Conservation (phyloP, 805 yeast genomes). For the Candida easanensis region DNA sequence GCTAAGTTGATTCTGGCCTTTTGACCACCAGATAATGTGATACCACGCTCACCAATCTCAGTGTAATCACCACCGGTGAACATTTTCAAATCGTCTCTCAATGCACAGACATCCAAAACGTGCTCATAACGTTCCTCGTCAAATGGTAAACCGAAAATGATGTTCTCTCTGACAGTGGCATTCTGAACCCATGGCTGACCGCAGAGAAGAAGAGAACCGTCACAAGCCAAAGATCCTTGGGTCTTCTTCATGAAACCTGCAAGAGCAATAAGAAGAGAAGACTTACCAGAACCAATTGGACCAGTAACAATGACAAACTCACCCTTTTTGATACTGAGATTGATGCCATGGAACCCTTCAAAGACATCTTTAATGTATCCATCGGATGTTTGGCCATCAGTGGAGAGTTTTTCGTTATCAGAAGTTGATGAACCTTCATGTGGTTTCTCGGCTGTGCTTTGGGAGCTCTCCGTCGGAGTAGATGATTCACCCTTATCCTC, state of each 20-base stretch:
- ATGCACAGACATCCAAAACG: slow-evolving; percentile 57
- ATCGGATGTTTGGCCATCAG: slow-evolving; percentile 14
- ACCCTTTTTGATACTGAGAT: slow-evolving; percentile 42
- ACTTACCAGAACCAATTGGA: slow-evolving; percentile 73
- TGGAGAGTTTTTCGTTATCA: slow-evolving; percentile 4
- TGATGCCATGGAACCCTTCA: slow-evolving; percentile 17
- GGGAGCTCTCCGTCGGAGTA: background rate
- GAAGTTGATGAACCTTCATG: slow-evolving; percentile 17
- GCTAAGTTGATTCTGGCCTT: slow-evolving; percentile 72
- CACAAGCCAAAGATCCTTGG: slow-evolving; percentile 45
- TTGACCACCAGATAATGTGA: slow-evolving; percentile 77
- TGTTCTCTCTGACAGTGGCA: slow-evolving; percentile 66
- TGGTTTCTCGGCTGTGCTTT: background rate
- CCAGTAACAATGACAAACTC: slow-evolving; percentile 78
- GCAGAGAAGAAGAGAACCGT: slow-evolving; percentile 49
- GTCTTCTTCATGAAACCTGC: slow-evolving; percentile 61
- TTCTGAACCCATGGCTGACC: slow-evolving; percentile 73
- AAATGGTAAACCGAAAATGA: slow-evolving; percentile 52
- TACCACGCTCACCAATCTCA: slow-evolving; percentile 75
- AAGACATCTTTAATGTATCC: slow-evolving; percentile 9
- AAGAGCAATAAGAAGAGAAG: slow-evolving; percentile 64
- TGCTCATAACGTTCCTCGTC: slow-evolving; percentile 48
- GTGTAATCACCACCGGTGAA: slow-evolving; percentile 68
- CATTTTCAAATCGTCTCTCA: slow-evolving; percentile 53
- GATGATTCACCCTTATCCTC: background rate